These are phyloP conservation scores for Plasmodium vivax DNA, from an alignment of 169 alveolate genomes.

Conservation along the genomic window DNA sequence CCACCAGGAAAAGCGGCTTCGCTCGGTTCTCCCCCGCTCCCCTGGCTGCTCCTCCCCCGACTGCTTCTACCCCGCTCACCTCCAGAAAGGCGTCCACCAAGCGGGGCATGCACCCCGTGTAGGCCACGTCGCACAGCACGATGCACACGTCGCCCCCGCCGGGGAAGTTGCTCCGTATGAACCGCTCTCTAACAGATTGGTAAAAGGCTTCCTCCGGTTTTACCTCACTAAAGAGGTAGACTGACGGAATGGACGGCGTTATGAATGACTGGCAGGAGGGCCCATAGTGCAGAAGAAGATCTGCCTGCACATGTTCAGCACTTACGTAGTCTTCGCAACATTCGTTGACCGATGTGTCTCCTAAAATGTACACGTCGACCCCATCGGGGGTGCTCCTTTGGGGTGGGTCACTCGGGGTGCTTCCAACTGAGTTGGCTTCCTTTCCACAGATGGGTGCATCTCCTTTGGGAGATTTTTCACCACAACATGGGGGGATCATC, in stretches of 20 bases:
- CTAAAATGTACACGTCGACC: conserved; percentile 35
- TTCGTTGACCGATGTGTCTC: conserved; percentile 60
- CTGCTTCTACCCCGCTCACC: neutral
- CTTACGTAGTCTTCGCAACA: conserved; percentile 73
- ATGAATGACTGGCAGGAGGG: conserved; percentile 46
- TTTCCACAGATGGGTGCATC: neutral
- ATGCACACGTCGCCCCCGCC: conserved; percentile 12
- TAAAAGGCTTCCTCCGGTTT: conserved; percentile 8
- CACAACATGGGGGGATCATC: neutral
- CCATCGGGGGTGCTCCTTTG: neutral
- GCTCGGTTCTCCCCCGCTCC: neutral
- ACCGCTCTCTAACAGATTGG: neutral
- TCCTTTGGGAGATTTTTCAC: neutral
- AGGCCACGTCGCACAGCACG: conserved; percentile 24
- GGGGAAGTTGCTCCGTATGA: neutral
- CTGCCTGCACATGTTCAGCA: conserved; percentile 71
- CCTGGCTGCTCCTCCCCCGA: neutral
- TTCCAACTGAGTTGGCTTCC: neutral
- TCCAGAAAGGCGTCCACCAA: conserved; percentile 17
- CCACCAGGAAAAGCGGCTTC: neutral
- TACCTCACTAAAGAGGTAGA: conserved; percentile 36
- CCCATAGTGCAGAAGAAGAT: conserved; percentile 62
- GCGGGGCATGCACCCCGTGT: neutral
- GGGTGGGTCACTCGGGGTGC: neutral
- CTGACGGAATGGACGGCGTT: conserved; percentile 36